Conservation (phyloP, 371 early-diverging fungal genomes). For the Mucor mucedo region DNA sequence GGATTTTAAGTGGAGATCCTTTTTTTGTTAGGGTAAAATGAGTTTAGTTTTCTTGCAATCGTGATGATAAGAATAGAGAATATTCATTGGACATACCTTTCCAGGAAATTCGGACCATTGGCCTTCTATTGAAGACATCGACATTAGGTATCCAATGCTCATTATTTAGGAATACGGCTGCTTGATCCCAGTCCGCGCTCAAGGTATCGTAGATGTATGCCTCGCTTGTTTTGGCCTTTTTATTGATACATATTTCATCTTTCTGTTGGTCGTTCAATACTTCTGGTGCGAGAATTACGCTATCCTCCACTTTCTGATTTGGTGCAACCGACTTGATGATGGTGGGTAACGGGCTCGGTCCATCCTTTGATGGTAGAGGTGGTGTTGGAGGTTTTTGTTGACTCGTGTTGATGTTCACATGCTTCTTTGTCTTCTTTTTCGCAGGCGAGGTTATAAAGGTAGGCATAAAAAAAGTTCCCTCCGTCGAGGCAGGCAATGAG, state of each 20-base stretch:
- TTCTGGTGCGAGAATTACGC: background rate
- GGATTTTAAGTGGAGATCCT: conserved; percentile 59
- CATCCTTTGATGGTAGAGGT: background rate
- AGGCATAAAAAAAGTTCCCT: conserved; percentile 20
- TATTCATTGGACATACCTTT: conserved; percentile 26
- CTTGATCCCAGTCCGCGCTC: conserved; percentile 21
- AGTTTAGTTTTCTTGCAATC: background rate
- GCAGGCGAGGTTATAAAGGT: background rate
- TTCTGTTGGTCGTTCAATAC: background rate
- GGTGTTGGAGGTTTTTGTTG: background rate
- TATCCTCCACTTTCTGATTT: background rate
- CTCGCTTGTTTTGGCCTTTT: conserved; percentile 30
- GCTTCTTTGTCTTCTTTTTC: background rate
- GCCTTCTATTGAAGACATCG: conserved; percentile 30
- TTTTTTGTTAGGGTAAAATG: background rate
- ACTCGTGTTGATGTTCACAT: background rate
- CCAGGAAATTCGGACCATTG: conserved; percentile 33
- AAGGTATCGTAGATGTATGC: conserved; percentile 30
- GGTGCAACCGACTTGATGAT: background rate
- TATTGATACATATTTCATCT: conserved; percentile 3
- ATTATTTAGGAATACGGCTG: conserved; percentile 14
- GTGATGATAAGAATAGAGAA: background rate
- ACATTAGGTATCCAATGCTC: conserved; percentile 36
- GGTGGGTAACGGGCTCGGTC: background rate
- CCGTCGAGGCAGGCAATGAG: conserved; percentile 9